Percentiles rank a stretch among this genome's conserved stretches.
phyloP scores from a whole-genome alignment of 345 rosid species.

The Arabidopsis suecica region DNA sequence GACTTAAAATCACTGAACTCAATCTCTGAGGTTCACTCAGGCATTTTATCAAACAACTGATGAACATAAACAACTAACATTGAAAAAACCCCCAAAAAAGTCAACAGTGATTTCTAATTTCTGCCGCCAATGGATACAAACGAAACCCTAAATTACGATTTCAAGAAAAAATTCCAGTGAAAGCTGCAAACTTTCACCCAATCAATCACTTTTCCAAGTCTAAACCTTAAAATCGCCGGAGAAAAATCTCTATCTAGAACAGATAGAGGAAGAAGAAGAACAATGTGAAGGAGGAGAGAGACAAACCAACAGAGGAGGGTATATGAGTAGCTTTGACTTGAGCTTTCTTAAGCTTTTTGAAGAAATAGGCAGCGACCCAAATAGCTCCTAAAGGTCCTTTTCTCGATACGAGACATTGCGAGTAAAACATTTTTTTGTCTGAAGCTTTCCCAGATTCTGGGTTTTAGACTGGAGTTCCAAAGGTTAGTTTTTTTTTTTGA shows the following conservation, averaged over 20 bases:
- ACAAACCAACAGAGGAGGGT: constrained; percentile 79
- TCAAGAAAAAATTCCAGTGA: neutral
- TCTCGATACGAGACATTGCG: constrained; percentile 60
- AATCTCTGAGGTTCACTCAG: neutral
- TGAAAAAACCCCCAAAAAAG: too few relatives aligned
- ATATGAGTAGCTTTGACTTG: constrained; percentile 73
- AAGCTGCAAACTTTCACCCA: constrained; percentile 10
- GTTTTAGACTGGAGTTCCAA: neutral
- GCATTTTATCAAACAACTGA: constrained; percentile 34
- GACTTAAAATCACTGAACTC: neutral
- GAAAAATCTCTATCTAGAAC: neutral
- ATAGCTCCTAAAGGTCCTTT: constrained; percentile 74
- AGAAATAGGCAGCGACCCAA: constrained; percentile 89
- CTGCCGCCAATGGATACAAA: neutral
- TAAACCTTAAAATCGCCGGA: constrained; percentile 14
- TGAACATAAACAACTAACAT: constrained; percentile 5
- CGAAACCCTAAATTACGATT: constrained; percentile 33
- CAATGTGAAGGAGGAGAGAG: constrained; percentile 36
- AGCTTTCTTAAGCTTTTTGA: constrained; percentile 72
- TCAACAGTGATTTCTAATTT: neutral
- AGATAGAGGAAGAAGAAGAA: neutral
- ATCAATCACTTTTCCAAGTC: constrained; percentile 7
- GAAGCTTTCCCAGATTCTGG: neutral
- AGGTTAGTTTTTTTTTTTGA: neutral
- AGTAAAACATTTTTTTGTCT: constrained; percentile 55